phyloP scores from a whole-genome alignment of 106 monocot species.

The Acanthochlamys bracteata region DNA sequence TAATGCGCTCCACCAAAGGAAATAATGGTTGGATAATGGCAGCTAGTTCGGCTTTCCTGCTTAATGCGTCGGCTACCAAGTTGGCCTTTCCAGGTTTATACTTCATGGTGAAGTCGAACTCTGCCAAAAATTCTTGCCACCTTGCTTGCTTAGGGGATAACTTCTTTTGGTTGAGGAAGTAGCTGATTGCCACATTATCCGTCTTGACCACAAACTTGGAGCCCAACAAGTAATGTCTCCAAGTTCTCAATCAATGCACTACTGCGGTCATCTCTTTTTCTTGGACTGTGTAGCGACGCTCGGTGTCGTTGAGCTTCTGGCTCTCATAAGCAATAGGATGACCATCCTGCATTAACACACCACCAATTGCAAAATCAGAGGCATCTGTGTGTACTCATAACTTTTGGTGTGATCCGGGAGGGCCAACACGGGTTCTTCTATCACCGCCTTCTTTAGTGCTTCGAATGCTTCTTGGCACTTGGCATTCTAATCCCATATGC shows the following conservation, averaged over 20 bases:
- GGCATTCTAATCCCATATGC: background rate
- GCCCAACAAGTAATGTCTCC: constrained; percentile 3
- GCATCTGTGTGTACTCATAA: background rate
- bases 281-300: background rate
- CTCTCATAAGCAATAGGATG: background rate
- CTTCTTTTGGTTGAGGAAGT: no score
- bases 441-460: background rate
- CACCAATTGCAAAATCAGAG: background rate
- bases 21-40: no score
- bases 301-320: constrained; percentile 3
- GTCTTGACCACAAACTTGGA: background rate
- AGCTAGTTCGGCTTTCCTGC: no score
- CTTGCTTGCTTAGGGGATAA: no score
- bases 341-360: background rate
- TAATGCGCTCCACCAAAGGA: no score
- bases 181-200: constrained; percentile 1
- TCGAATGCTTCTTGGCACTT: background rate
- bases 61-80: no score
- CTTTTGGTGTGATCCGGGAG: no score
- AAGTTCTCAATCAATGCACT: constrained; percentile 8
- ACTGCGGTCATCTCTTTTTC: constrained; percentile 5
- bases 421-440: background rate
- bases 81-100: no score
- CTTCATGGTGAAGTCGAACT: no score
- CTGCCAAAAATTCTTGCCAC: no score